A percentile compares a stretch with the other conserved stretches of the same genome.
phyloP scores from a whole-genome alignment of 768 basidiomycete species.

The Mycena sanguinolenta region DNA sequence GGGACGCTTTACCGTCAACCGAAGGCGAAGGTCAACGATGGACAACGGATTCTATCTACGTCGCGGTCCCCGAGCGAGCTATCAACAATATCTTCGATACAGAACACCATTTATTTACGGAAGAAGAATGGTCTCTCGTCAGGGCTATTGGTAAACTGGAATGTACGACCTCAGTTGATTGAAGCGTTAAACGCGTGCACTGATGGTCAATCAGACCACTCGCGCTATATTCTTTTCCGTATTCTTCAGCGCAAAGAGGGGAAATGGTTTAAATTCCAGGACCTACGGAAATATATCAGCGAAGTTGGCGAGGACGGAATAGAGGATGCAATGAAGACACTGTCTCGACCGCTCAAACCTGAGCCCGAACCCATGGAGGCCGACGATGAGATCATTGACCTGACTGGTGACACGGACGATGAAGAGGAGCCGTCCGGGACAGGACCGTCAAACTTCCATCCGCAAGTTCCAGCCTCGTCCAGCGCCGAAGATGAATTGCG shows the following conservation, averaged over 20 bases:
- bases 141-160: background rate
- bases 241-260: conserved; percentile 58
- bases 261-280: conserved; percentile 51
- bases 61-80: conserved; percentile 31
- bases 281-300: conserved; percentile 29
- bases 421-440: conserved; percentile 23
- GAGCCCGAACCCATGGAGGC: conserved; percentile 13
- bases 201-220: conserved; percentile 47
- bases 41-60: conserved; percentile 12
- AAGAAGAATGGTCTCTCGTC: conserved; percentile 26
- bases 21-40: conserved; percentile 1
- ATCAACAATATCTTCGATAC: conserved; percentile 12
- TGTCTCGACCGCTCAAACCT: conserved; percentile 34
- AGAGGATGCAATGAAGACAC: conserved; percentile 47
- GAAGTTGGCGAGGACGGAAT: conserved; percentile 49
- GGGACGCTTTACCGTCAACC: background rate
- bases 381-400: conserved; percentile 44
- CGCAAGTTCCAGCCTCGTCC: background rate
- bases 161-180: conserved; percentile 11
- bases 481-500: conserved; percentile 24
- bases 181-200: background rate
- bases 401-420: conserved; percentile 49
- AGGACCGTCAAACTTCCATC: conserved; percentile 22
- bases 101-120: conserved; percentile 10
- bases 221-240: conserved; percentile 62